phyloP scores from a whole-genome alignment of 768 basidiomycete species.

The Auriculariales sp. region DNA sequence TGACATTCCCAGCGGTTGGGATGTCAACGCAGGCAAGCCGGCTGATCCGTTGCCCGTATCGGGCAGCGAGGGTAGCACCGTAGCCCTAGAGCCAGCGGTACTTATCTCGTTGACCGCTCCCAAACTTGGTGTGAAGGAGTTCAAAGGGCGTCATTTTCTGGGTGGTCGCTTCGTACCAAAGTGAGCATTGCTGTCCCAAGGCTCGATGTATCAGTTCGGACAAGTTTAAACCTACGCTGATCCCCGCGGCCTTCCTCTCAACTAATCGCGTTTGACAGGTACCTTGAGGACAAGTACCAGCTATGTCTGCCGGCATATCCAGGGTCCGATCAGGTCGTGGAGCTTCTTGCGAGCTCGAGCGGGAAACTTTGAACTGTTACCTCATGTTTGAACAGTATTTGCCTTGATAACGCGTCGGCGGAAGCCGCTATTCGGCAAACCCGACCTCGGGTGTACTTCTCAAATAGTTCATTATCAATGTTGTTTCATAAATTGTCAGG shows the following conservation, averaged over 20 bases:
- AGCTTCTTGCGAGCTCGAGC: no score
- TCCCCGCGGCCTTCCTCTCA: background rate
- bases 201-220: background rate
- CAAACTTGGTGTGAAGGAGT: conserved; percentile 69
- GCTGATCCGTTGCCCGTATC: conserved; percentile 19
- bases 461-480: no score
- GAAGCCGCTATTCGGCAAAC: no score
- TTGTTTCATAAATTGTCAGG: no score
- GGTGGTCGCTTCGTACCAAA: conserved; percentile 88
- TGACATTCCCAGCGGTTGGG: conserved; percentile 96
- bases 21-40: conserved; percentile 66
- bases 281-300: conserved; percentile 54
- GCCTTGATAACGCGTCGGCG: no score
- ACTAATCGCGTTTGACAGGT: conserved; percentile 24
- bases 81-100: conserved; percentile 57
- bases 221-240: background rate
- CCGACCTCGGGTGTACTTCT: no score
- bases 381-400: no score
- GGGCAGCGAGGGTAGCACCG: conserved; percentile 15
- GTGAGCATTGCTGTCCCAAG: conserved; percentile 28
- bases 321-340: conserved; percentile 71
- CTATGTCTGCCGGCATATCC: conserved; percentile 76
- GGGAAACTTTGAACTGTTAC: no score
- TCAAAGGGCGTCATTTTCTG: conserved; percentile 76
- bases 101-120: conserved; percentile 89